phyloP scores from a whole-genome alignment of 2,329 filamentous ascomycete species.

The Hypoxylon sp. region DNA sequence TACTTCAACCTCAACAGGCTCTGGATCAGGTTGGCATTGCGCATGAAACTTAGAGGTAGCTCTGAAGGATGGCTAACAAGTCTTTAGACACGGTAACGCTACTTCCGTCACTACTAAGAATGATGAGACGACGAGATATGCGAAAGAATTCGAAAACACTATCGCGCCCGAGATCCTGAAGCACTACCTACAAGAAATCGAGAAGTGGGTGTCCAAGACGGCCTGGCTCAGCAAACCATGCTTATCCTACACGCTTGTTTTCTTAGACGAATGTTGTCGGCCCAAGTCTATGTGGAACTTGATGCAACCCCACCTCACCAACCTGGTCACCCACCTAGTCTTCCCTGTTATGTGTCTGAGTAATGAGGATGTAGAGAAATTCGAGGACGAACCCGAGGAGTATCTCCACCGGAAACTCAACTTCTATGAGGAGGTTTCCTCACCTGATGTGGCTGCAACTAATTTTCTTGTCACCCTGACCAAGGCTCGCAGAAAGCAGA shows the following conservation, averaged over 20 bases:
- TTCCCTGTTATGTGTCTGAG: conserved; percentile 96
- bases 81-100: conserved; percentile 87
- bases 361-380: conserved; percentile 92
- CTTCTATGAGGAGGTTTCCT: conserved; percentile 96
- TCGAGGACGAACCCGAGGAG: conserved; percentile 94
- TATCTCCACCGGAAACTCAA: conserved; percentile 98
- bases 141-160: conserved; percentile 90
- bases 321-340: conserved; percentile 92
- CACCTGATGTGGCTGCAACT: conserved; percentile 94
- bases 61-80: conserved; percentile 50
- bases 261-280: conserved; percentile 96
- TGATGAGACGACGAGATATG: conserved; percentile 83
- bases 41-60: conserved; percentile 25
- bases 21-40: conserved; percentile 80
- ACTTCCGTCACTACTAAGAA: conserved; percentile 80
- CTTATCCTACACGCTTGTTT: conserved; percentile 92
- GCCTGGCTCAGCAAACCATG: conserved; percentile 96
- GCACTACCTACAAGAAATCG: conserved; percentile 92
- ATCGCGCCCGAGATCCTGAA: conserved; percentile 98
- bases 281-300: conserved; percentile 98
- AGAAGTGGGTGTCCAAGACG: conserved; percentile 96
- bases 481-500: conserved; percentile 95
- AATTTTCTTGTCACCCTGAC: conserved; percentile 97
- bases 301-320: conserved; percentile 92
- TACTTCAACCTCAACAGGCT: conserved; percentile 98